Conservation (phyloP, 208 protist species). For the Leptomonas seymouri region DNA sequence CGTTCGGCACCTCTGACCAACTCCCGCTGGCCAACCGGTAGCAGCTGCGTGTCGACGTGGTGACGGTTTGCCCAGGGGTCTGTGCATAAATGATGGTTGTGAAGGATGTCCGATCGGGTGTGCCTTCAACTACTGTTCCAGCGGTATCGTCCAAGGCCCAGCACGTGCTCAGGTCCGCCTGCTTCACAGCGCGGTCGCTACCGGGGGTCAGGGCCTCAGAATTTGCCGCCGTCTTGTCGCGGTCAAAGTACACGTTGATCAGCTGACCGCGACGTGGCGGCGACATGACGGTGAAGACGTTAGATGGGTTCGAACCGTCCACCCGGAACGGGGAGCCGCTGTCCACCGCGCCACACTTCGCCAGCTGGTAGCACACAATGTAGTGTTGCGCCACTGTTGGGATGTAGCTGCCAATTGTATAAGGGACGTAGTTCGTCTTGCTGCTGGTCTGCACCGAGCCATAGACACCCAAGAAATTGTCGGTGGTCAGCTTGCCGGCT, state of each 20-base stretch:
- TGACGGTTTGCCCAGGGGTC: constrained; percentile 31
- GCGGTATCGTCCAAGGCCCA: constrained; percentile 55
- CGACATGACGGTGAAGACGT: constrained; percentile 31
- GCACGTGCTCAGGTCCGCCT: constrained; percentile 62
- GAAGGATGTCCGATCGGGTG: constrained; percentile 52
- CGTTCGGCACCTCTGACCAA: constrained; percentile 80
- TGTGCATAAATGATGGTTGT: constrained; percentile 62
- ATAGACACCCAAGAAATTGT: constrained; percentile 45
- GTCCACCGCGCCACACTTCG: constrained; percentile 73
- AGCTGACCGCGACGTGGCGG: constrained; percentile 79
- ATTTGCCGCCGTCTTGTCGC: constrained; percentile 43
- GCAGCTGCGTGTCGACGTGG: constrained; percentile 56
- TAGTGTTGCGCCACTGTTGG: constrained; percentile 43
- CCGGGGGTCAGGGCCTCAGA: constrained; percentile 56
- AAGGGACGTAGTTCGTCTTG: constrained; percentile 25
- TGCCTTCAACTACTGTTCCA: constrained; percentile 60
- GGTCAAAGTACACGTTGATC: constrained; percentile 56
- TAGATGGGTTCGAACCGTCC: constrained; percentile 60
- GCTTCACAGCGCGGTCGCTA: constrained; percentile 57
- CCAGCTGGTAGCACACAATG: constrained; percentile 74
- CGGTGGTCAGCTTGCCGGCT: constrained; percentile 24
- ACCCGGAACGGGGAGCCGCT: constrained; percentile 53
- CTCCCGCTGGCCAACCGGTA: constrained; percentile 55
- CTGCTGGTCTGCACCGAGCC: constrained; percentile 21
- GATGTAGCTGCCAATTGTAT: constrained; percentile 73